Percentiles rank a stretch among this genome's conserved stretches.
phyloP scores from a whole-genome alignment of 148 eudicot species.

The Pouteria glomerata region DNA sequence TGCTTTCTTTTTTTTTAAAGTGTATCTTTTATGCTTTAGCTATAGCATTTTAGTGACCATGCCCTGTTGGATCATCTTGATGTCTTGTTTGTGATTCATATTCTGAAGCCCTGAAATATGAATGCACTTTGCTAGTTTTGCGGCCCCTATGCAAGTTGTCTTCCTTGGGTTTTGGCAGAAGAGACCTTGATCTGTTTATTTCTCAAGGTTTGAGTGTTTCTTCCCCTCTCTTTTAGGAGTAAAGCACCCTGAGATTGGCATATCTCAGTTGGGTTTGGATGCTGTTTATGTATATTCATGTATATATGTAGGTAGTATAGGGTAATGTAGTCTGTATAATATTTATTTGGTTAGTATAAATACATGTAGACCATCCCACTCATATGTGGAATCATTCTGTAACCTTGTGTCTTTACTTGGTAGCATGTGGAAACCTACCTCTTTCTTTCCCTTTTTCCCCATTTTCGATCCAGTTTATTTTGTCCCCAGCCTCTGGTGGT shows the following conservation, averaged over 20 bases:
- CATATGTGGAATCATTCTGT: no score
- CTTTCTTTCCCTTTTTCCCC: neutral
- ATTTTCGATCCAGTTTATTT: no score
- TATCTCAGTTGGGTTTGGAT: neutral
- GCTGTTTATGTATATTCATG: no score
- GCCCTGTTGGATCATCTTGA: neutral
- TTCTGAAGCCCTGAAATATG: neutral
- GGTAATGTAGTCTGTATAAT: no score
- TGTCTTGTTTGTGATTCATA: neutral
- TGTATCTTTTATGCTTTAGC: neutral
- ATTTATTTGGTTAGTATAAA: no score
- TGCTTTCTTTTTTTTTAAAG: neutral
- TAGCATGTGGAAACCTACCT: neutral
- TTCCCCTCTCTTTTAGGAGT: neutral
- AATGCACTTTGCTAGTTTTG: neutral
- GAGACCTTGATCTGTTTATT: neutral
- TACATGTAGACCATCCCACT: no score
- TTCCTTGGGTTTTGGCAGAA: neutral
- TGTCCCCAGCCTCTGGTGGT: no score
- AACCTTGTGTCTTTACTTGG: no score
- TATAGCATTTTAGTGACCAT: neutral
- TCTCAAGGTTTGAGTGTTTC: neutral
- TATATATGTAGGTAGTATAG: no score
- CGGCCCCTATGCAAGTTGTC: neutral
- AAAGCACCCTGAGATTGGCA: neutral